Conservation (phyloP, 1,139 yeast species). For the Kurtzmaniella quercitrusa region DNA sequence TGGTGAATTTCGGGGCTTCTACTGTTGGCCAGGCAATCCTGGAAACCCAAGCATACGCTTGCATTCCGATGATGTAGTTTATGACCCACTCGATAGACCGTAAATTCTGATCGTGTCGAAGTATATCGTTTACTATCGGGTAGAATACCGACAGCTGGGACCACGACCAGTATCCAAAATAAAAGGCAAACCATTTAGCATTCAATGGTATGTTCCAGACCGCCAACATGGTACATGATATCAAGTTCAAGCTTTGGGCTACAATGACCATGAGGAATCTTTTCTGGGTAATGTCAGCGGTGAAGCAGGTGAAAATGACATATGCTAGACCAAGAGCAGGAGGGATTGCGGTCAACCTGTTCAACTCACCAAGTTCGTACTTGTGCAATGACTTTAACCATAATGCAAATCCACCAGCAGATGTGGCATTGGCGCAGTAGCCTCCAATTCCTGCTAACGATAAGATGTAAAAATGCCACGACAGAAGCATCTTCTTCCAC, state of each 20-base stretch:
- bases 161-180: slow-evolving; percentile 20
- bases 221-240: slow-evolving; percentile 16
- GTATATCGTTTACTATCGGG: slow-evolving; percentile 35
- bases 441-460: slow-evolving; percentile 51
- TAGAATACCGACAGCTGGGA: slow-evolving; percentile 33
- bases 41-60: slow-evolving; percentile 22
- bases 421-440: slow-evolving; percentile 25
- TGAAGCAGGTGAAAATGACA: slow-evolving; percentile 31
- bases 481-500: slow-evolving; percentile 36
- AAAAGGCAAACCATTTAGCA: slow-evolving; percentile 19
- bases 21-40: slow-evolving; percentile 43
- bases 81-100: slow-evolving; percentile 30
- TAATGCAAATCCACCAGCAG: slow-evolving; percentile 41
- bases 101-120: slow-evolving; percentile 30
- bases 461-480: slow-evolving; percentile 41
- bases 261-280: slow-evolving; percentile 44
- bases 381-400: slow-evolving; percentile 42
- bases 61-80: slow-evolving; percentile 27
- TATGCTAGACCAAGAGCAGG: slow-evolving; percentile 47
- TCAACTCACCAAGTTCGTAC: slow-evolving; percentile 32
- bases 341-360: slow-evolving; percentile 36
- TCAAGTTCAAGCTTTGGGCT: slow-evolving; percentile 31
- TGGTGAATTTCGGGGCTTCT: slow-evolving; percentile 34
- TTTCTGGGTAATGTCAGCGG: slow-evolving; percentile 35
- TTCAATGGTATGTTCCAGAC: slow-evolving; percentile 18